These are phyloP conservation scores for Gentiana dahurica DNA, from an alignment of 257 asterid genomes.

Conservation along the genomic window DNA sequence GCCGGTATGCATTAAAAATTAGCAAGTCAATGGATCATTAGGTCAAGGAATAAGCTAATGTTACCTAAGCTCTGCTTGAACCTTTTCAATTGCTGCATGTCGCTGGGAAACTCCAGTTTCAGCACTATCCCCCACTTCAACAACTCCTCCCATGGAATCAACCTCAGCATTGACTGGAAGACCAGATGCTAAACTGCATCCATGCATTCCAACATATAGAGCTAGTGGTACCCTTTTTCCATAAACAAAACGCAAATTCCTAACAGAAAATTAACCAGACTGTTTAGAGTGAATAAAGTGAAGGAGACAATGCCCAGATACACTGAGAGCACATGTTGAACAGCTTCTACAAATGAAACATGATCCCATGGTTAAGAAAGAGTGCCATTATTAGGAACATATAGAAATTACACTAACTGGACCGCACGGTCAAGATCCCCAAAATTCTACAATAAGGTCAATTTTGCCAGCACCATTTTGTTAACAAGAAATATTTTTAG, in stretches of 20 bases:
- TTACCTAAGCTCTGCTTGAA: slow-evolving; percentile 82
- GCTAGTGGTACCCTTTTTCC: slow-evolving; percentile 32
- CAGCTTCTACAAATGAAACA: too few relatives aligned
- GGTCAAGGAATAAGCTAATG: slow-evolving; percentile 16
- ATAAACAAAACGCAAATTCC: slow-evolving; percentile 31
- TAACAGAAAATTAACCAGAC: slow-evolving; percentile 11
- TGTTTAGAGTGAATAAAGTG: slow-evolving; percentile 2
- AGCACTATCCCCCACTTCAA: slow-evolving; percentile 70
- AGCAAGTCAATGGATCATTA: slow-evolving; percentile 2
- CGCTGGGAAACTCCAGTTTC: slow-evolving; percentile 55
- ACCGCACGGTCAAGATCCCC: too few relatives aligned
- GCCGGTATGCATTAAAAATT: neutral
- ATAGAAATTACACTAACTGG: too few relatives aligned
- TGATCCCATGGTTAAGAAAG: neutral
- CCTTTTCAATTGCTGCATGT: slow-evolving; percentile 55
- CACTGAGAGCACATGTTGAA: too few relatives aligned
- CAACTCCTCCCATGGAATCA: slow-evolving; percentile 92
- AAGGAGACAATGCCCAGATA: neutral
- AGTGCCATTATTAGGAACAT: too few relatives aligned
- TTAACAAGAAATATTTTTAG: too few relatives aligned
- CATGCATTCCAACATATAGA: slow-evolving; percentile 52
- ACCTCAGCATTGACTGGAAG: slow-evolving; percentile 76
- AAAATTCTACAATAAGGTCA: too few relatives aligned
- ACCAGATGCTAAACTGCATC: slow-evolving; percentile 58
- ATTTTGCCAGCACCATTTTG: too few relatives aligned